These are phyloP conservation scores for Escallonia herrerae DNA, from an alignment of 129 eudicot species.

Conservation along the genomic window DNA sequence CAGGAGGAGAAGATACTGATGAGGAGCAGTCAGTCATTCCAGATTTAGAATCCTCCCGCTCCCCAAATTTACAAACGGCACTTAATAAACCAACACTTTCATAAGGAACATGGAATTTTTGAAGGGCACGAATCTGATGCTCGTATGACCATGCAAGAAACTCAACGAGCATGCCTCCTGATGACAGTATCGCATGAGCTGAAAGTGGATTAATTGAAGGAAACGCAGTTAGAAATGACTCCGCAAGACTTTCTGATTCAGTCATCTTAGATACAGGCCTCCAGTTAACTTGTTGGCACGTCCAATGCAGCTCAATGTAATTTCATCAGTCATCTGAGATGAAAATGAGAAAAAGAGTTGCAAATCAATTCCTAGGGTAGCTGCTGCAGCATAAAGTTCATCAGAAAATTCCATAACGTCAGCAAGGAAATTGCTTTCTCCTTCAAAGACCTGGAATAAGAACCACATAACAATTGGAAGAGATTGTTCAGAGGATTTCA, in stretches of 20 bases:
- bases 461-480: conserved; percentile 2
- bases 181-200: conserved; percentile 83
- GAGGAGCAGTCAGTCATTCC: conserved; percentile 91
- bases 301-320: conserved; percentile 53
- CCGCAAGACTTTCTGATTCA: conserved; percentile 85
- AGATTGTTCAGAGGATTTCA: conserved; percentile 7
- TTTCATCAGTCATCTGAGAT: conserved; percentile 61
- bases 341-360: conserved; percentile 82
- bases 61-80: conserved; percentile 61
- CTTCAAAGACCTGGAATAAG: conserved; percentile 82
- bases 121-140: conserved; percentile 44
- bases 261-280: conserved; percentile 58
- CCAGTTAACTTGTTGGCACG: conserved; percentile 31
- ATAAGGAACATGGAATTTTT: conserved; percentile 58
- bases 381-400: conserved; percentile 90
- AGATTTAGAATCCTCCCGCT: conserved; percentile 84
- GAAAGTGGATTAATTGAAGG: conserved; percentile 94
- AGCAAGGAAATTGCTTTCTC: conserved; percentile 59
- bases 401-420: conserved; percentile 87
- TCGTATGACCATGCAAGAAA: conserved; percentile 56
- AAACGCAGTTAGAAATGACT: conserved; percentile 70
- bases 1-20: conserved; percentile 78
- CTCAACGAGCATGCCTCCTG: conserved; percentile 50
- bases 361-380: conserved; percentile 69
- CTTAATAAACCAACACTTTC: conserved; percentile 62